These are phyloP conservation scores for Aureobasidium lini DNA, from an alignment of 2,329 filamentous ascomycete genomes.

Conservation along the genomic window DNA sequence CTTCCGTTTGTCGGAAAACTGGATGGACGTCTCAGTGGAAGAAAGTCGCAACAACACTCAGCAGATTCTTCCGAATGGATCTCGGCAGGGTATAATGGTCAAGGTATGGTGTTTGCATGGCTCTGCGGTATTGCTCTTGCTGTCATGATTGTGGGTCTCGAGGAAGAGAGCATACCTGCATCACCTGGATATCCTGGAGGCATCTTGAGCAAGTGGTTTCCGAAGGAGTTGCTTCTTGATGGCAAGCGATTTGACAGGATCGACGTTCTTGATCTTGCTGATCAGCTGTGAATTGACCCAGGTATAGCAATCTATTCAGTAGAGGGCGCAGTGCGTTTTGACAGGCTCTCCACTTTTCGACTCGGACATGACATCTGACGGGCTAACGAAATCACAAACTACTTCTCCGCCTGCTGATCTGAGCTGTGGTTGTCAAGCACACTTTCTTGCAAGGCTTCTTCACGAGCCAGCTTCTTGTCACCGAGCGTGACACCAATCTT, in stretches of 20 bases:
- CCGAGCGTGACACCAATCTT: constrained; percentile 40
- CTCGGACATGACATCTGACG: too few species aligned
- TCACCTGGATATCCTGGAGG: neutral
- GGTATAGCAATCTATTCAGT: too few species aligned
- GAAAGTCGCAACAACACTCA: neutral
- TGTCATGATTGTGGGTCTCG: neutral
- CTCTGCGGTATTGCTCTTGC: neutral
- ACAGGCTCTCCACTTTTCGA: too few species aligned
- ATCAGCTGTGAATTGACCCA: neutral
- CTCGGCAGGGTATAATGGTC: neutral
- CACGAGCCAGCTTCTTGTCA: neutral
- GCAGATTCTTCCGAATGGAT: neutral
- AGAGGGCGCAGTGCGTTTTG: too few species aligned
- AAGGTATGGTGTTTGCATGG: neutral
- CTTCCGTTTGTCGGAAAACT: neutral
- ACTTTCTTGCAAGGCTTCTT: neutral
- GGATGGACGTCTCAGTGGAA: neutral
- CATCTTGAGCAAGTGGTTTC: neutral
- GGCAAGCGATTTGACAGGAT: neutral
- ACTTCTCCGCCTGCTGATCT: neutral
- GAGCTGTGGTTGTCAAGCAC: neutral
- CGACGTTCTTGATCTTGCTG: neutral
- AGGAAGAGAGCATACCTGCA: neutral
- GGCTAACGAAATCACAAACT: too few species aligned
- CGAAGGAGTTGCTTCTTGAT: neutral